phyloP scores from a whole-genome alignment of 2,329 filamentous ascomycete genomes.

The Lachnellula subtilissima region DNA sequence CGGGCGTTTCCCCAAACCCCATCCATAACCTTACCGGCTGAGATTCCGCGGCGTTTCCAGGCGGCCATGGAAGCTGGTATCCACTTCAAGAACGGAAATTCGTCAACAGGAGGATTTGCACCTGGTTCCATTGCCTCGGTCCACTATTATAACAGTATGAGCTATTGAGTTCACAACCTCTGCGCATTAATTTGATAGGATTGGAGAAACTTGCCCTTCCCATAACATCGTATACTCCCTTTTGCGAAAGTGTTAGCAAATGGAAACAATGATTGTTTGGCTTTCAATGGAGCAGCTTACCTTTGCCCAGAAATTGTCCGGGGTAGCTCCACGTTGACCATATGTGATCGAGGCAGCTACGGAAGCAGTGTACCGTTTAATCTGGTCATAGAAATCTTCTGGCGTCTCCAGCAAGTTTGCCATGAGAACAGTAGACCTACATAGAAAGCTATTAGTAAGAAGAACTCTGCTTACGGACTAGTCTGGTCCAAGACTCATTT shows the following conservation, averaged over 20 bases:
- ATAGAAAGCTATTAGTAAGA: too few species aligned
- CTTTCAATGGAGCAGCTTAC: too few species aligned
- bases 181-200: too few species aligned
- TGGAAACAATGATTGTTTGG: too few species aligned
- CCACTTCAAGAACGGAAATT: slow-evolving; percentile 30
- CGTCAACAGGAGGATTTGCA: slow-evolving; percentile 31
- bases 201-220: too few species aligned
- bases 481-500: too few species aligned
- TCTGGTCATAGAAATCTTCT: slow-evolving; percentile 4
- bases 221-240: too few species aligned
- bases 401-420: slow-evolving; percentile 1
- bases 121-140: slow-evolving; percentile 30
- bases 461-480: too few species aligned
- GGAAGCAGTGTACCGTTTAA: slow-evolving; percentile 36
- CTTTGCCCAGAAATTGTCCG: slow-evolving; percentile 18
- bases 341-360: slow-evolving; percentile 16
- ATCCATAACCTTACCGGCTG: neutral
- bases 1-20: neutral
- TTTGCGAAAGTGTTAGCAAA: too few species aligned
- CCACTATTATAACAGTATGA: too few species aligned
- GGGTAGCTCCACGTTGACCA: neutral
- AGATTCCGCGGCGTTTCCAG: neutral
- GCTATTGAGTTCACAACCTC: too few species aligned
- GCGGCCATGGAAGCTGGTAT: slow-evolving; percentile 5
- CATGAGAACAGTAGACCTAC: neutral